Evolutionary conservation across 129 eudicot genomes (phyloP), one percentile per base, ranked within the genome.

Genomic region (Flaveria linearis): DNA sequence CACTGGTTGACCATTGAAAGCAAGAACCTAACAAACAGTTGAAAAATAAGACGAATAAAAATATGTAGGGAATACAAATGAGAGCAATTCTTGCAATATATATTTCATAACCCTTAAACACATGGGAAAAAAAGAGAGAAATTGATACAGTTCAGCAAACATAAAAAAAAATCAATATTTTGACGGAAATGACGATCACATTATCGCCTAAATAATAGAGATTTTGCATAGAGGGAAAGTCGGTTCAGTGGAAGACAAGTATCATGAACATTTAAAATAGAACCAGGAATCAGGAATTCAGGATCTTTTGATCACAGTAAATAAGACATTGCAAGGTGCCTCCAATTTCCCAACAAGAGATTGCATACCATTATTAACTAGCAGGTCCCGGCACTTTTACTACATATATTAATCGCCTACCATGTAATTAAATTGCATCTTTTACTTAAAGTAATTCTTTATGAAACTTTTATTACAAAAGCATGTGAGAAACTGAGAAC

Each of bases 1-100:
- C 55, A 94, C 99, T 36, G 85, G 90, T 47, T 86, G 79, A 41
- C 96, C 96, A 77, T 94, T 94, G 72, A 94, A 87, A 81, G 88
- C 88, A 81, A 84, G 83, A 80, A 94, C 96, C 96, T 94, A 85
- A 51, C 0, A 88, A 49, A 52, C 72, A 45, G 13, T 52, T 51
- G 67, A 4, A 71, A 53, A 33, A 28, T 16, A 43, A 18, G 11
- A 51, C 15, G 18, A 36, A 61, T 12, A 63, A 50, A 68, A 33
- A 26, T 18, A 1, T 17, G 3, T 51, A 39, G 2, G 10, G 13
- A 47, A 16, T 11, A 36, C 26, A 52, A 1, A n/a, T 47, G 1
- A 71, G 17, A 52, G 0, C 11, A 33, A 6, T 36, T 72, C 68
- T 55, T 49, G 2, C 12, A 12, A 25, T 25, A 69, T 2, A 69